Evolutionary conservation across 129 eudicot genomes (phyloP).

Genomic region (Apium graveolens): DNA sequence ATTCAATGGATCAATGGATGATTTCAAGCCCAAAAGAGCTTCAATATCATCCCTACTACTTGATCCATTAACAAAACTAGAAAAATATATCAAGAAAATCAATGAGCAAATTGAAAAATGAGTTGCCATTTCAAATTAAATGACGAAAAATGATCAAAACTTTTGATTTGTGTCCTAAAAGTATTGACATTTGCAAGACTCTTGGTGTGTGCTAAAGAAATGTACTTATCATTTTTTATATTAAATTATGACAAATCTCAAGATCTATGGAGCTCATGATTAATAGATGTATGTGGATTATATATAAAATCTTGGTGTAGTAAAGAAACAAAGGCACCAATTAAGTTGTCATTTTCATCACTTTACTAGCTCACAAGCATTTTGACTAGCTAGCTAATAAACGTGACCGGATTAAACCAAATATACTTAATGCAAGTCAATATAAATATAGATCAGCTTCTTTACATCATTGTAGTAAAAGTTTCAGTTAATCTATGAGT

Average conservation of each 20-base stretch:
- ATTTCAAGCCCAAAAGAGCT: constrained; percentile 49
- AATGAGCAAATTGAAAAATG: neutral
- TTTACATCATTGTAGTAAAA: neutral
- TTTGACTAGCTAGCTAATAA: constrained; percentile 8
- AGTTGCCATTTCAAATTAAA: constrained; percentile 2
- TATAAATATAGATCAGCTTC: no score
- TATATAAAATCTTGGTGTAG: neutral
- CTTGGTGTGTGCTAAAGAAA: neutral
- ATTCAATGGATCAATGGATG: constrained; percentile 50
- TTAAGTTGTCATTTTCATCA: neutral
- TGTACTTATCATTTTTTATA: neutral
- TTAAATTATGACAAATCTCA: neutral
- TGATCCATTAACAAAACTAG: constrained; percentile 11
- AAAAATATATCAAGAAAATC: neutral
- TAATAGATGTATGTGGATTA: neutral
- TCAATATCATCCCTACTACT: constrained; percentile 41
- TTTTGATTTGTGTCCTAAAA: neutral
- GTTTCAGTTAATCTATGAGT: neutral
- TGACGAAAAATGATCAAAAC: neutral
- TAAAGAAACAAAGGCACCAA: constrained; percentile 6
- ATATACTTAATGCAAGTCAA: neutral
- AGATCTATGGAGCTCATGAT: neutral
- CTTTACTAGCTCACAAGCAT: constrained; percentile 4
- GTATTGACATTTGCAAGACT: neutral
- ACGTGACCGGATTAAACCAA: constrained; percentile 7